Conservation (phyloP, 352 stramenopile species). For the Blastocystis sp. region DNA sequence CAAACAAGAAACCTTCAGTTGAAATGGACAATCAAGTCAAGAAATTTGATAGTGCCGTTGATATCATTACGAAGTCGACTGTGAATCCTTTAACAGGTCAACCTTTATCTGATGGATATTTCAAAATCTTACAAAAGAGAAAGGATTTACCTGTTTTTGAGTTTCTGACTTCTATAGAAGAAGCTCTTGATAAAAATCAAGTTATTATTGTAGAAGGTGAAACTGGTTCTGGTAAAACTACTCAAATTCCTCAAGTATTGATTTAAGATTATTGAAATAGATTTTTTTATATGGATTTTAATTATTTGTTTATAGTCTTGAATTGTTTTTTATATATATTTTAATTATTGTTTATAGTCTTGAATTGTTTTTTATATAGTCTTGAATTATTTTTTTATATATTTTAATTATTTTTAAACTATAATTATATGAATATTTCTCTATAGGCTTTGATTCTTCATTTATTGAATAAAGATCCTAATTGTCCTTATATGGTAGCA, state of each 20-base stretch:
- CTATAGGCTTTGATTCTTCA: constrained; percentile 29
- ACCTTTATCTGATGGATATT: constrained; percentile 69
- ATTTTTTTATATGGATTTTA: too few relatives aligned
- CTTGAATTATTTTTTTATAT: too few relatives aligned
- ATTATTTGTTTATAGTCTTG: not conserved
- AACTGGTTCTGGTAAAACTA: constrained; percentile 86
- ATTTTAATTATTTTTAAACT: not conserved
- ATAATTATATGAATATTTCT: not conserved
- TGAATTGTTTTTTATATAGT: not conserved
- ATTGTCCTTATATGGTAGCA: constrained; percentile 54
- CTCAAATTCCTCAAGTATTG: constrained; percentile 59
- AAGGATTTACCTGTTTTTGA: constrained; percentile 70
- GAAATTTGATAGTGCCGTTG: constrained; percentile 17
- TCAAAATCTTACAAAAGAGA: constrained; percentile 60
- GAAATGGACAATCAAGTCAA: too few relatives aligned
- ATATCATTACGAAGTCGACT: constrained; percentile 32
- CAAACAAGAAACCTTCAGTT: too few relatives aligned
- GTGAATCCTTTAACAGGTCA: constrained; percentile 70
- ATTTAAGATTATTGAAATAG: constrained; percentile 20
- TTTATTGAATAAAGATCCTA: constrained; percentile 12
- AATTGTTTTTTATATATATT: not conserved
- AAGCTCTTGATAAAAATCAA: constrained; percentile 58
- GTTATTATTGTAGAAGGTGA: constrained; percentile 92
- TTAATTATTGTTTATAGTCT: not conserved
- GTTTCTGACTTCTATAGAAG: constrained; percentile 60